phyloP scores from a whole-genome alignment of 306 rosid species.

The Argentina anserina region DNA sequence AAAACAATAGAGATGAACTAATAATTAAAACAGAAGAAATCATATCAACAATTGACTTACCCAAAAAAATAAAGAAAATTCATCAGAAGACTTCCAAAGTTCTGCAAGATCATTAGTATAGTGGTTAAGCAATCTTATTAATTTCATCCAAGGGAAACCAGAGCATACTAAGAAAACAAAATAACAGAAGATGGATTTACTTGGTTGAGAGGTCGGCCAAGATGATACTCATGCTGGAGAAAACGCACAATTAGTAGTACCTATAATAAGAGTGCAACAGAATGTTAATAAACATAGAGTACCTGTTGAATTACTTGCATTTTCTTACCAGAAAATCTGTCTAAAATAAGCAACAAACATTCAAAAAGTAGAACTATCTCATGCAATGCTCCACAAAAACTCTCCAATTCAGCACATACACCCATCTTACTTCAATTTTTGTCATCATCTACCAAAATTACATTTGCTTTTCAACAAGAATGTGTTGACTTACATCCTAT shows the following conservation, averaged over 20 bases:
- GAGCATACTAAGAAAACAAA: background rate
- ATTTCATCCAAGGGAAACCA: background rate
- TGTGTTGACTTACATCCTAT: no score
- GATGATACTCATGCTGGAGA: slow-evolving; percentile 98
- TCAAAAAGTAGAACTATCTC: background rate
- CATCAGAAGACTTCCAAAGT: slow-evolving; percentile 81
- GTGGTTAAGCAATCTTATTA: slow-evolving; percentile 2
- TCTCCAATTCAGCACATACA: background rate
- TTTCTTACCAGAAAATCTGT: background rate
- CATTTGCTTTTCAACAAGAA: background rate
- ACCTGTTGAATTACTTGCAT: background rate
- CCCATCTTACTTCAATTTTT: background rate
- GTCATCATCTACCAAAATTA: background rate
- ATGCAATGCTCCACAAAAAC: background rate
- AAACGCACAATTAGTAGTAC: slow-evolving; percentile 80
- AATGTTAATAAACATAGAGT: slow-evolving; percentile 9
- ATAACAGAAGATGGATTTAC: slow-evolving; percentile 31
- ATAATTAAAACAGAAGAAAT: slow-evolving; percentile 6
- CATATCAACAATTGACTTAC: slow-evolving; percentile 45
- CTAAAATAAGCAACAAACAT: background rate
- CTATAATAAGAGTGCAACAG: slow-evolving; percentile 34
- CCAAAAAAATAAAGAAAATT: slow-evolving; percentile 95
- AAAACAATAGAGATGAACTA: background rate
- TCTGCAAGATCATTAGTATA: slow-evolving; percentile 48
- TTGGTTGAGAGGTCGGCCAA: slow-evolving; percentile 86